These are phyloP conservation scores for Rubia yunnanensis DNA, from an alignment of 257 asterid species.

Conservation along the genomic window DNA sequence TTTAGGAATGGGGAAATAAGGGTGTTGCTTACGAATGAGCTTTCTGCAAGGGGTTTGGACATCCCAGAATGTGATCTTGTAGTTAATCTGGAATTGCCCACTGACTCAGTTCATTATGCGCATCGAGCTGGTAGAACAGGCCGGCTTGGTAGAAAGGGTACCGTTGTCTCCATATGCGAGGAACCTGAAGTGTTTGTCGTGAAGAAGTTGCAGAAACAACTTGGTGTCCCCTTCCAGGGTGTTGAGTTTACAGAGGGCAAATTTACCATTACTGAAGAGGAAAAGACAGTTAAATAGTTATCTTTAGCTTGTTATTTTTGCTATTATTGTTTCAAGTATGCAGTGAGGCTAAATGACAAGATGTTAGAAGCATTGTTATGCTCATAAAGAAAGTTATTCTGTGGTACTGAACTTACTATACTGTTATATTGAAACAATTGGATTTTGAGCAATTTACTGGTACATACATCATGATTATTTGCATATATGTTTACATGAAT, in stretches of 20 bases:
- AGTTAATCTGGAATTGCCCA: constrained; percentile 82
- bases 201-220: constrained; percentile 83
- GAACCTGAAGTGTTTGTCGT: constrained; percentile 73
- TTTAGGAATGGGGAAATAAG: constrained; percentile 71
- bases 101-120: constrained; percentile 81
- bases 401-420: too few species aligned
- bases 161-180: constrained; percentile 82
- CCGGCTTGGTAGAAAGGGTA: constrained; percentile 80
- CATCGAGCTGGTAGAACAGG: constrained; percentile 98
- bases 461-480: not conserved
- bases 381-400: not conserved
- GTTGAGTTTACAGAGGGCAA: constrained; percentile 83
- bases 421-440: not conserved
- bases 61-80: constrained; percentile 95
- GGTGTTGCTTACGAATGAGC: constrained; percentile 82
- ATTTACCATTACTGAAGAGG: constrained; percentile 46
- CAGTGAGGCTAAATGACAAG: not conserved
- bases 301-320: not conserved
- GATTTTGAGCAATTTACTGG: not conserved
- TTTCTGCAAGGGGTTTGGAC: constrained; percentile 95
- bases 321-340: not conserved
- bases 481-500: not conserved
- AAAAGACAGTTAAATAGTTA: constrained; percentile 16
- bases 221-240: constrained; percentile 47
- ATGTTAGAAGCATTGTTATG: not conserved